A percentile compares a stretch with the other conserved stretches of the same genome.
These are phyloP conservation scores for Isatis tinctoria DNA, from an alignment of 345 rosid genomes.

Conservation along the genomic window DNA sequence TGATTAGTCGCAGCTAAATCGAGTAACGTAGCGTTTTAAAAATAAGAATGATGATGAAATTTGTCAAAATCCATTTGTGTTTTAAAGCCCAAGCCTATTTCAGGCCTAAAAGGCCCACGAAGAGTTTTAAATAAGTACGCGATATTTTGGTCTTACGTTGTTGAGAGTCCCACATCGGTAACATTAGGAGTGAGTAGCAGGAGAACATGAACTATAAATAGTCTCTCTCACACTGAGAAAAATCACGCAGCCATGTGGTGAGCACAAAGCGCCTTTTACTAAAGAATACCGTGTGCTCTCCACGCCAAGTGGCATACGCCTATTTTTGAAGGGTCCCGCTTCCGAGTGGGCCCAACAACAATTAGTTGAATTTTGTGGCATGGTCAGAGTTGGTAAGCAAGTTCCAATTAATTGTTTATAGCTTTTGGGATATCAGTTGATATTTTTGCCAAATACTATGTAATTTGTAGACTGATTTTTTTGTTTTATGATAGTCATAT, in stretches of 20 bases:
- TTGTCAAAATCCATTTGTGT: not conserved
- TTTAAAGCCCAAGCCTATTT: not conserved
- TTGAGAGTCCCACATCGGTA: conserved; percentile 3
- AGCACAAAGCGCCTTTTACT: conserved; percentile 33
- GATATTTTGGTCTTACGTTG: not conserved
- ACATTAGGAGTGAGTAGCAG: not conserved
- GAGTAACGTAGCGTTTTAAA: too few relatives aligned
- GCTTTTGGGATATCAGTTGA: too few relatives aligned
- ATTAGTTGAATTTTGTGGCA: not conserved
- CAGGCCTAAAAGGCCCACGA: not conserved
- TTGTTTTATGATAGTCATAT: too few relatives aligned
- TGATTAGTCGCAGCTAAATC: too few relatives aligned
- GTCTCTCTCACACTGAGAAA: not conserved
- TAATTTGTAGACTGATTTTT: too few relatives aligned
- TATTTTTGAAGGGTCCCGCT: conserved; percentile 32
- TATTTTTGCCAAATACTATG: too few relatives aligned
- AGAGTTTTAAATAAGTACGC: not conserved
- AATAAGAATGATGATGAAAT: too few relatives aligned
- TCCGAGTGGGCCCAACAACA: not conserved
- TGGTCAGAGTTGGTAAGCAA: too few relatives aligned
- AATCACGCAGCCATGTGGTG: conserved; percentile 24
- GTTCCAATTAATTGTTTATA: not conserved
- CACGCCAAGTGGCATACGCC: conserved; percentile 28
- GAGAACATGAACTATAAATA: not conserved
- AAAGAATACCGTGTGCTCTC: conserved; percentile 36